Conservation (phyloP, 148 eudicot species). For the Heliosperma pusillum region DNA sequence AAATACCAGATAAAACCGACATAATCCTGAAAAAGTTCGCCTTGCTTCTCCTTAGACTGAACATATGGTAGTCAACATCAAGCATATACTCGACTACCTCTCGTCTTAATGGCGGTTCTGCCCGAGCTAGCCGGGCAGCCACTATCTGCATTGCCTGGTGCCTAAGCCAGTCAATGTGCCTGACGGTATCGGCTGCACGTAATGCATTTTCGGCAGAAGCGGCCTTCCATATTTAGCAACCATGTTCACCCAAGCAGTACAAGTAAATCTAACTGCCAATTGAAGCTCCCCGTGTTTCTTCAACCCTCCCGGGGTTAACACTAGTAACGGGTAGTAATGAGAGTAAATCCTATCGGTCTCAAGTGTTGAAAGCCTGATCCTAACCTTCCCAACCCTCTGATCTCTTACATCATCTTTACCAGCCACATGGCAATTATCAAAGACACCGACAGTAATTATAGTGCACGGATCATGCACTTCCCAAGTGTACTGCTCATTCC, state of each 20-base stretch:
- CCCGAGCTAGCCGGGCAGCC: slow-evolving; percentile 52
- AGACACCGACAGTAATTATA: slow-evolving; percentile 81
- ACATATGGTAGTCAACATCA: slow-evolving; percentile 86
- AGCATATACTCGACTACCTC: slow-evolving; percentile 90
- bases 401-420: slow-evolving; percentile 57
- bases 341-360: slow-evolving; percentile 77
- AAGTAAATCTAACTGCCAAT: slow-evolving; percentile 71
- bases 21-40: slow-evolving; percentile 82
- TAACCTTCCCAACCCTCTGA: slow-evolving; percentile 83
- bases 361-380: slow-evolving; percentile 76
- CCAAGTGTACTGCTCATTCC: slow-evolving; percentile 98
- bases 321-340: slow-evolving; percentile 77
- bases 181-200: slow-evolving; percentile 75
- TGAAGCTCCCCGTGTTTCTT: slow-evolving; percentile 92
- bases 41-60: slow-evolving; percentile 76
- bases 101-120: slow-evolving; percentile 81
- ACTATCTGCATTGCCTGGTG: slow-evolving; percentile 96
- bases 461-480: slow-evolving; percentile 92
- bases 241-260: slow-evolving; percentile 94
- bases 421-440: slow-evolving; percentile 73
- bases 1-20: slow-evolving; percentile 61
- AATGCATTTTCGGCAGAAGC: slow-evolving; percentile 96
- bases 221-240: slow-evolving; percentile 76
- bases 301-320: slow-evolving; percentile 63
- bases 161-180: slow-evolving; percentile 74